A percentile compares a stretch with the other conserved stretches of the same genome.
phyloP scores from a whole-genome alignment of 352 stramenopile species.

The Globisporangium barbulae region DNA sequence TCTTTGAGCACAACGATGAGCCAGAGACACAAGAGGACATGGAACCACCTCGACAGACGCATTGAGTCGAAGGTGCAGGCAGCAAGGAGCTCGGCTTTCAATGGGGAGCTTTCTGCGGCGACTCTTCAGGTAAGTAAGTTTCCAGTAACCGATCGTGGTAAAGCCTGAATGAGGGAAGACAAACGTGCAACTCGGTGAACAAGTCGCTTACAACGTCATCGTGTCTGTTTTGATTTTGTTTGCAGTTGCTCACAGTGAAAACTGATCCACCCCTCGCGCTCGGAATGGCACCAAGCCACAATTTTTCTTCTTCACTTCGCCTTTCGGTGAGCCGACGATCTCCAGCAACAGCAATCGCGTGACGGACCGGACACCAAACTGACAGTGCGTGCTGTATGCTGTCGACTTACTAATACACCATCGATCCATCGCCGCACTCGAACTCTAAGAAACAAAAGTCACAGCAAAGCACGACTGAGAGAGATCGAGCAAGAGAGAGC shows the following conservation, averaged over 20 bases:
- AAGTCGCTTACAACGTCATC: neutral
- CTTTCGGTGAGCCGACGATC: neutral
- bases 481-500: constrained; percentile 2
- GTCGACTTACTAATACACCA: constrained; percentile 8
- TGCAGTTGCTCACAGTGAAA: constrained; percentile 3
- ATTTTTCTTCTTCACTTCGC: neutral
- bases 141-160: neutral
- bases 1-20: neutral
- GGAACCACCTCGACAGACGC: neutral
- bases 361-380: constrained; percentile 2
- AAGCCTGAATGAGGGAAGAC: neutral
- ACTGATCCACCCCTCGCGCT: neutral
- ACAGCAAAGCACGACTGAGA: constrained; percentile 4
- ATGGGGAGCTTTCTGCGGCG: neutral
- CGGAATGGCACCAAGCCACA: neutral
- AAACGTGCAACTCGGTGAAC: neutral
- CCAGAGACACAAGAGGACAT: neutral
- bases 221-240: neutral
- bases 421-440: constrained; percentile 2
- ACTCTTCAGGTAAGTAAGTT: neutral
- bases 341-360: neutral
- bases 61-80: neutral
- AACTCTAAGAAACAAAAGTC: constrained; percentile 12
- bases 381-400: constrained; percentile 4
- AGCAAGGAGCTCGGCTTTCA: neutral